A percentile compares a stretch with the other conserved stretches of the same genome.
Conservation (phyloP, 2,329 filamentous ascomycete species). For the Incumbomyces lentus region DNA sequence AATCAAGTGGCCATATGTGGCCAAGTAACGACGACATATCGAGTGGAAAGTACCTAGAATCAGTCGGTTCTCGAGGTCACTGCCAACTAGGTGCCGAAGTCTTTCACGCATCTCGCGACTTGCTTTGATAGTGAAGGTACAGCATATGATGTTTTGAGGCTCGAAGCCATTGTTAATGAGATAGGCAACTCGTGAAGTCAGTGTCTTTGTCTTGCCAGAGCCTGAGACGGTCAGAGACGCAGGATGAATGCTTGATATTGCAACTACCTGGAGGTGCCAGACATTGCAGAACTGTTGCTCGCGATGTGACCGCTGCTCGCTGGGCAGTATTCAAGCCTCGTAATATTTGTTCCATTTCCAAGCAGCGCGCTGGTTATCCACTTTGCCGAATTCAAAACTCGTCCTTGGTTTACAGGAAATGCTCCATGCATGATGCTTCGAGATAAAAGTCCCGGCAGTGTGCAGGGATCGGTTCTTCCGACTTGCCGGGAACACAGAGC, state of each 20-base stretch:
- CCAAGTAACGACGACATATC: conserved; percentile 74
- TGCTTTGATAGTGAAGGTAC: conserved; percentile 94
- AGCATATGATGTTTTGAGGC: conserved; percentile 84
- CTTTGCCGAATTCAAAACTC: no score
- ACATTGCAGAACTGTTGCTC: conserved; percentile 49
- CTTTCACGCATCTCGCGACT: conserved; percentile 87
- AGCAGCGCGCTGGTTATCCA: no score
- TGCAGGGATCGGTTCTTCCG: no score
- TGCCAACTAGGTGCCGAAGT: conserved; percentile 69
- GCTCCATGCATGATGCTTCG: no score
- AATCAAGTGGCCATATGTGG: conserved; percentile 73
- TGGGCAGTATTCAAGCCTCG: conserved; percentile 56
- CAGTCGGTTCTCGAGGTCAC: conserved; percentile 62
- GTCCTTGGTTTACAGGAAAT: no score
- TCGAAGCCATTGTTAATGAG: conserved; percentile 63
- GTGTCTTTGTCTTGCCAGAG: conserved; percentile 86
- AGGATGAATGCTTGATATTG: neutral
- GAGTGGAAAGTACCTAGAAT: conserved; percentile 93
- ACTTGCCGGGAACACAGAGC: no score
- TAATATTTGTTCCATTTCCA: conserved; percentile 45
- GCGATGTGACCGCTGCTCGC: conserved; percentile 52
- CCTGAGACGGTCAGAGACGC: conserved; percentile 27
- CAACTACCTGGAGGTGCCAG: conserved; percentile 43
- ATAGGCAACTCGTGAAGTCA: conserved; percentile 86
- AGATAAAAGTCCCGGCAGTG: no score